Conservation (phyloP, 2,329 filamentous ascomycete species). For the Diaporthe longicolla region DNA sequence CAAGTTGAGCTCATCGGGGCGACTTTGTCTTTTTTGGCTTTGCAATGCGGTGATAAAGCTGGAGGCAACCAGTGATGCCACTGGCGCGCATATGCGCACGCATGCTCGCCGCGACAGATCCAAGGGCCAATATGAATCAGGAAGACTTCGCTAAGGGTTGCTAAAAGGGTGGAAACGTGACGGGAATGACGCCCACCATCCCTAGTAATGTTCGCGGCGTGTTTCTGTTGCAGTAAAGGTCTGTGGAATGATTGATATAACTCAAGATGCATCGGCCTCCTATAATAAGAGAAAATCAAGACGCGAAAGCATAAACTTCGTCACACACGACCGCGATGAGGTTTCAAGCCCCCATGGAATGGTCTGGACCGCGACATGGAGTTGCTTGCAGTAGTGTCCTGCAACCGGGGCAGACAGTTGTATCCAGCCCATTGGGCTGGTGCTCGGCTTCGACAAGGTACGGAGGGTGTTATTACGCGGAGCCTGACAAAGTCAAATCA, state of each 20-base stretch:
- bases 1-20: constrained; percentile 10
- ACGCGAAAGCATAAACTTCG: constrained; percentile 17
- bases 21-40: background rate
- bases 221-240: constrained; percentile 13
- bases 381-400: constrained; percentile 31
- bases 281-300: constrained; percentile 14
- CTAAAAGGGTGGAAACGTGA: background rate
- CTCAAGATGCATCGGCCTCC: background rate
- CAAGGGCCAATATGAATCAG: background rate
- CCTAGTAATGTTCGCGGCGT: constrained; percentile 3
- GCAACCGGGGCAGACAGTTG: constrained; percentile 27
- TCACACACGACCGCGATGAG: constrained; percentile 15
- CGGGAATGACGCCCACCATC: constrained; percentile 7
- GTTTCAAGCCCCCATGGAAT: constrained; percentile 26
- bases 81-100: background rate
- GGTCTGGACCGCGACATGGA: constrained; percentile 27
- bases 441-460: constrained; percentile 8
- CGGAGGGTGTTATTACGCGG: background rate
- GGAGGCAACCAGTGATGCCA: background rate
- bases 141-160: background rate
- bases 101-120: background rate
- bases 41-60: background rate
- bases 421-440: constrained; percentile 33
- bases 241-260: constrained; percentile 8
- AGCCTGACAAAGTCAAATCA: constrained; percentile 19